Base-by-base conservation (phyloP, 2,329 filamentous ascomycete species). In the Fusarium domesticum region DNA sequence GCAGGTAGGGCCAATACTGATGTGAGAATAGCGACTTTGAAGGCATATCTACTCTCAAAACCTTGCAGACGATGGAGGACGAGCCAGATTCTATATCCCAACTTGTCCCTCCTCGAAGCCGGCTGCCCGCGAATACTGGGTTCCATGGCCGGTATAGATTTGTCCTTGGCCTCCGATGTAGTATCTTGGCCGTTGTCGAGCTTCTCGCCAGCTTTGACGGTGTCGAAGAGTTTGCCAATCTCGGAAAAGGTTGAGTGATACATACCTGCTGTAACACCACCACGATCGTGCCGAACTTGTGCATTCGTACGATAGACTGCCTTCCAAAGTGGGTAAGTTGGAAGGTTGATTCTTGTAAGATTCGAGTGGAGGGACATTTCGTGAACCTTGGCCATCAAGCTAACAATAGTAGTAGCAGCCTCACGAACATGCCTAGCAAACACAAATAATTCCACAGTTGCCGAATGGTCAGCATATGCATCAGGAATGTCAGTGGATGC, bases 241-340 rank as follows among this genome's bases (percentile, higher is more conserved):
- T 72, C 70, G 12, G 54, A 61, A 49, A 75, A 74, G 8, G 71
- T 75, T 37, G 63, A 63, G 33, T 72, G 70, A 47, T 75, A 75
- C 53, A 67, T 64, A 58, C 75, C 75, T 5, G 77, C 77, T 5
- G 78, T 80, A 16, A 79, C 68, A 18, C 78, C 77, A 15, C 79
- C 78, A 47, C 78, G 69, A 54, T 83, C 79, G 51, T 82, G 79
- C 23, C 77, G 68, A 5, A 81, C 77, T 50, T 80, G 77, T 3
- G 72, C 68, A 54, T 81, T 81, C 6, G 74, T 73, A 25, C 77
- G 67, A 50, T 78, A 71, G 2, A 80, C 43, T 5, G 76, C 69
- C 54, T 81, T 81, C 35, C 57, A 53, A n/a, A 75, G 66, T 0
- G 77, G 75, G 48, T 81, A 81, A 1, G 73, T 75, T 4, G 79